These are phyloP conservation scores for Triadica sebifera DNA, from an alignment of 345 rosid genomes.

Conservation along the genomic window DNA sequence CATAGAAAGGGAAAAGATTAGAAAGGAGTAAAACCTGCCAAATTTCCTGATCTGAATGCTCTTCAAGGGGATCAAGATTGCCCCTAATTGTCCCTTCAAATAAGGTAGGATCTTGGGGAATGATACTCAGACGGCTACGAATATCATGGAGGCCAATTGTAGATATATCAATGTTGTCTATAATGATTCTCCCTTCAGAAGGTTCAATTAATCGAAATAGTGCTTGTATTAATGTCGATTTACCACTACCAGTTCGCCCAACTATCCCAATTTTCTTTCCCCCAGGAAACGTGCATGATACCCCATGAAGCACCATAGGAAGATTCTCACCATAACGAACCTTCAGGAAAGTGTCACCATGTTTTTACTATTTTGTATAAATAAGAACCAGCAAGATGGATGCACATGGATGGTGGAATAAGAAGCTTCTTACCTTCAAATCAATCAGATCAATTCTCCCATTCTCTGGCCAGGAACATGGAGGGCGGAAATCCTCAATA, in stretches of 20 bases:
- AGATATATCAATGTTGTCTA: slow-evolving; percentile 93
- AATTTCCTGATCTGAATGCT: slow-evolving; percentile 80
- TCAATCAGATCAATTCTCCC: slow-evolving; percentile 80
- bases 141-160: slow-evolving; percentile 94
- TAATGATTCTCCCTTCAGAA: slow-evolving; percentile 68
- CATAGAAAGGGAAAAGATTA: no score
- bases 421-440: slow-evolving; percentile 59
- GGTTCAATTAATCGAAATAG: slow-evolving; percentile 95
- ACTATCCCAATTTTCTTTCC: slow-evolving; percentile 99
- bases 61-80: slow-evolving; percentile 97
- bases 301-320: slow-evolving; percentile 88
- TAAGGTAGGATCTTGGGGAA: slow-evolving; percentile 98
- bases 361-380: neutral
- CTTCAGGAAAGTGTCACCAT: slow-evolving; percentile 33
- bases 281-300: slow-evolving; percentile 83
- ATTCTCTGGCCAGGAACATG: slow-evolving; percentile 82
- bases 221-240: slow-evolving; percentile 97
- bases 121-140: slow-evolving; percentile 88
- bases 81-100: slow-evolving; percentile 94
- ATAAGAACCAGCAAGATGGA: neutral
- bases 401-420: neutral
- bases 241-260: slow-evolving; percentile 98
- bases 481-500: slow-evolving; percentile 65
- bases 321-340: slow-evolving; percentile 96
- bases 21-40: slow-evolving; percentile 62